Percentiles rank a stretch among this genome's conserved stretches.
phyloP scores from a whole-genome alignment of 2,329 filamentous ascomycete genomes.

The Penicillium sp. region DNA sequence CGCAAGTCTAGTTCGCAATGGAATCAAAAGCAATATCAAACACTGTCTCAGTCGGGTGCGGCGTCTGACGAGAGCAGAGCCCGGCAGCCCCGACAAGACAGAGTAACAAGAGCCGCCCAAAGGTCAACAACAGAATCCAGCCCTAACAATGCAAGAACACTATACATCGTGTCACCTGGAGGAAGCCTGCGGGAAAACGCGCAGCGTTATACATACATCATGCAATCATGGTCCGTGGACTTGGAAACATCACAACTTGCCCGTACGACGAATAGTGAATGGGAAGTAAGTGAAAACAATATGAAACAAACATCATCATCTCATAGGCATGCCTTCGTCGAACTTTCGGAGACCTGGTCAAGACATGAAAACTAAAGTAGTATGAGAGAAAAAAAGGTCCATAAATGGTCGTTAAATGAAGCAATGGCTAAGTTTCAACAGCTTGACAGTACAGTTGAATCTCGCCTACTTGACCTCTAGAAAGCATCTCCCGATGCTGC shows the following conservation, averaged over 20 bases:
- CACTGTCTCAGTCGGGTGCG: constrained; percentile 4
- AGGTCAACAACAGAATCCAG: constrained; percentile 21
- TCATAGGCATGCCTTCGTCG: constrained; percentile 23
- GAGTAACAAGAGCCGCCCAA: not conserved
- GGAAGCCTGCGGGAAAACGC: constrained; percentile 23
- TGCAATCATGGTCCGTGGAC: constrained; percentile 40
- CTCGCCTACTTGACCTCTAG: constrained; percentile 76
- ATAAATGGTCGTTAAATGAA: constrained; percentile 13
- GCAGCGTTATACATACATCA: constrained; percentile 44
- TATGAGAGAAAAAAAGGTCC: constrained; percentile 1
- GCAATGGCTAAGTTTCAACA: constrained; percentile 44
- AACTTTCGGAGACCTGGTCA: constrained; percentile 4
- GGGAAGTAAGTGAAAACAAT: constrained; percentile 25
- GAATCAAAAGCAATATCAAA: constrained; percentile 15
- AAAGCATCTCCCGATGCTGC: constrained; percentile 65
- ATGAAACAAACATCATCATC: constrained; percentile 27
- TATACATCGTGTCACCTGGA: constrained; percentile 28
- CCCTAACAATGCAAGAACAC: constrained; percentile 26
- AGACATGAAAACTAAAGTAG: constrained; percentile 2
- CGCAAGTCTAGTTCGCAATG: constrained; percentile 19
- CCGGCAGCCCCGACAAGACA: constrained; percentile 1
- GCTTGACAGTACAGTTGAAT: constrained; percentile 83
- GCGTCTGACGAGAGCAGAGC: constrained; percentile 6
- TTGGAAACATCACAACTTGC: constrained; percentile 22
- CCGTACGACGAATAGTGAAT: constrained; percentile 13